phyloP scores from a whole-genome alignment of 1,284 basidiomycete genomes.

The Amylostereum areolatum region DNA sequence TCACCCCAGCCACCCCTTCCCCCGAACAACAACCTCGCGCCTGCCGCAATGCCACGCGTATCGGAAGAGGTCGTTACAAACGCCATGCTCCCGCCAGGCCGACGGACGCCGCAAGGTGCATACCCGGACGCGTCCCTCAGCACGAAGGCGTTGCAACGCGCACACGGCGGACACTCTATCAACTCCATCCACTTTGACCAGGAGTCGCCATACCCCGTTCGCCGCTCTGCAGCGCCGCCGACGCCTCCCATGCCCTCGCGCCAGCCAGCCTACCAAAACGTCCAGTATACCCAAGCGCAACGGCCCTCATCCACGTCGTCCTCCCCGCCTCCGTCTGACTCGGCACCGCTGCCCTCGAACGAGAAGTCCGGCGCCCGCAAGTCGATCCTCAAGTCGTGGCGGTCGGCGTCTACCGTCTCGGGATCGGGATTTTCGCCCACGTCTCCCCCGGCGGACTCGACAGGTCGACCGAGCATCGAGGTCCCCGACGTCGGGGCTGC shows the following conservation, averaged over 20 bases:
- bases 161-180: slow-evolving; percentile 20
- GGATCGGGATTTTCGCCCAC: slow-evolving; percentile 16
- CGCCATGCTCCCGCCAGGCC: slow-evolving; percentile 7
- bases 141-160: slow-evolving; percentile 9
- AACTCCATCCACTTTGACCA: slow-evolving; percentile 58
- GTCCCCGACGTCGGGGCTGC: slow-evolving; percentile 17
- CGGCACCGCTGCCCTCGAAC: slow-evolving; percentile 16
- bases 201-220: slow-evolving; percentile 57
- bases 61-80: slow-evolving; percentile 12
- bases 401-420: slow-evolving; percentile 31
- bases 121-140: slow-evolving; percentile 7
- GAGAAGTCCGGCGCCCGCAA: slow-evolving; percentile 40
- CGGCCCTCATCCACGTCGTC: slow-evolving; percentile 2
- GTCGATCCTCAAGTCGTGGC: slow-evolving; percentile 65
- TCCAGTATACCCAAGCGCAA: background rate
- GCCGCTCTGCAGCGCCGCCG: slow-evolving; percentile 18
- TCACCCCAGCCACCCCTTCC: slow-evolving; percentile 10
- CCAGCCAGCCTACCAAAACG: background rate
- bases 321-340: too few species aligned
- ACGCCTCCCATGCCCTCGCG: slow-evolving; percentile 13
- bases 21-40: slow-evolving; percentile 15
- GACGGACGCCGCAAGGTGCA: background rate
- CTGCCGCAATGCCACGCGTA: slow-evolving; percentile 6
- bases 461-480: slow-evolving; percentile 22
- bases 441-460: slow-evolving; percentile 17